A percentile compares a stretch with the other conserved stretches of the same genome.
Evolutionary conservation across 805 yeast genomes (phyloP).

Genomic region (Ogataea sp.): DNA sequence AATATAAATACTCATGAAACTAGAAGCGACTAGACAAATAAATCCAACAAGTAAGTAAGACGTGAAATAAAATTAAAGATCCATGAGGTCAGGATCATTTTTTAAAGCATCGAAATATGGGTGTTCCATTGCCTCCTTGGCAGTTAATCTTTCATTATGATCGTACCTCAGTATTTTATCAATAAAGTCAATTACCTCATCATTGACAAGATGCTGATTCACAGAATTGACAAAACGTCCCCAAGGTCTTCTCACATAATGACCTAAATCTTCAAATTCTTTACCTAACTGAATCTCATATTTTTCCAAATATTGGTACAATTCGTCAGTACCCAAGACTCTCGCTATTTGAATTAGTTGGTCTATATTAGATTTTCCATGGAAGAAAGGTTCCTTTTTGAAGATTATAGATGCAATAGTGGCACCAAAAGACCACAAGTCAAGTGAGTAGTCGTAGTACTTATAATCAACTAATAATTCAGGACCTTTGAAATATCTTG

Average conservation of each 20-base stretch:
- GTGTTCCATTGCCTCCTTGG: conserved; percentile 81
- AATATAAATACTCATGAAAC: no score
- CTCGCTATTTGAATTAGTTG: conserved; percentile 85
- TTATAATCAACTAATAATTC: conserved; percentile 80
- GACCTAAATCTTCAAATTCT: conserved; percentile 73
- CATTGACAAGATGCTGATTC: conserved; percentile 59
- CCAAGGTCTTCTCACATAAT: conserved; percentile 77
- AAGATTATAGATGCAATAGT: conserved; percentile 87
- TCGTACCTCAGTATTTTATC: conserved; percentile 77
- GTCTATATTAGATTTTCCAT: conserved; percentile 85
- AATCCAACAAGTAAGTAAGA: background rate
- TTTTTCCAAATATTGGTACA: conserved; percentile 58
- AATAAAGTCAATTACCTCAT: conserved; percentile 57
- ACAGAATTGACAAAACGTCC: conserved; percentile 58
- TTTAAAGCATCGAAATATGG: conserved; percentile 23
- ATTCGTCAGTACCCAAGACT: conserved; percentile 79
- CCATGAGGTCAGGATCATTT: background rate
- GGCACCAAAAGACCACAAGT: conserved; percentile 92
- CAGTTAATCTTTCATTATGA: conserved; percentile 83
- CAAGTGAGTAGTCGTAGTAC: conserved; percentile 86
- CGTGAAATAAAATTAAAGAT: no score
- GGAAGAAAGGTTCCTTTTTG: conserved; percentile 86
- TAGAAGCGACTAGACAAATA: no score
- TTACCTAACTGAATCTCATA: conserved; percentile 64
- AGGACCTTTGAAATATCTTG: conserved; percentile 90